A percentile compares a stretch with the other conserved stretches of the same genome.
phyloP scores from a whole-genome alignment of 1,284 basidiomycete species.

The Austropuccinia psidii region DNA sequence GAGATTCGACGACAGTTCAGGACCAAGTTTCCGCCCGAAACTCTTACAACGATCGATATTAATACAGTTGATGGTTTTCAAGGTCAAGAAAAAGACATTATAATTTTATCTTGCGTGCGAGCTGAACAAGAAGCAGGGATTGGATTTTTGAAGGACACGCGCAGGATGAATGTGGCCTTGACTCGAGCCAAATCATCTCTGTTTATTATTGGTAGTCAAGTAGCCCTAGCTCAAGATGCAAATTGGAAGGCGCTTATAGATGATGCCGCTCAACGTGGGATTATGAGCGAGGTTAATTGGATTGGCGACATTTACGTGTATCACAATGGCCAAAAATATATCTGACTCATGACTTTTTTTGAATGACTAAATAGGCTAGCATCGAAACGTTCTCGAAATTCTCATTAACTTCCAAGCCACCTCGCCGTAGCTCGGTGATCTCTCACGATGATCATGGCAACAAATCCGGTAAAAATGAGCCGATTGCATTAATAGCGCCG shows the following conservation, averaged over 20 bases:
- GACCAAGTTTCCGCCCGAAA: constrained; percentile 63
- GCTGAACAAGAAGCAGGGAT: constrained; percentile 52
- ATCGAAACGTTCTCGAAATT: too few relatives aligned
- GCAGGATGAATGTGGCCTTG: constrained; percentile 95
- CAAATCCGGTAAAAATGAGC: too few relatives aligned
- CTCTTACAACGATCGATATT: constrained; percentile 73
- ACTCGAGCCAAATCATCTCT: constrained; percentile 90
- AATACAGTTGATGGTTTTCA: constrained; percentile 98
- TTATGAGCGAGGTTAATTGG: constrained; percentile 30
- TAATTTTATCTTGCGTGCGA: constrained; percentile 88
- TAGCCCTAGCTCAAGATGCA: constrained; percentile 46
- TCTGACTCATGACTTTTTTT: too few relatives aligned
- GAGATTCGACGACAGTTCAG: constrained; percentile 69
- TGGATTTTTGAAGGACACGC: constrained; percentile 54
- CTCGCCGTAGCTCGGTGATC: too few relatives aligned
- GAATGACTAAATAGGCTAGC: too few relatives aligned
- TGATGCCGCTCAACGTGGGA: constrained; percentile 44
- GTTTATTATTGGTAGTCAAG: constrained; percentile 79
- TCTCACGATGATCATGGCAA: too few relatives aligned
- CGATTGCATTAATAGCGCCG: too few relatives aligned
- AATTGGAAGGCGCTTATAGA: constrained; percentile 61
- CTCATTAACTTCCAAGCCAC: too few relatives aligned
- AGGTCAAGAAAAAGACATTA: constrained; percentile 93
- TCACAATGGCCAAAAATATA: too few relatives aligned
- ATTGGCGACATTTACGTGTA: too few relatives aligned